Evolutionary conservation across 2,329 filamentous ascomycete genomes (phyloP), one percentile per base, ranked within the genome.

Genomic region (Achaetomium macrosporum): DNA sequence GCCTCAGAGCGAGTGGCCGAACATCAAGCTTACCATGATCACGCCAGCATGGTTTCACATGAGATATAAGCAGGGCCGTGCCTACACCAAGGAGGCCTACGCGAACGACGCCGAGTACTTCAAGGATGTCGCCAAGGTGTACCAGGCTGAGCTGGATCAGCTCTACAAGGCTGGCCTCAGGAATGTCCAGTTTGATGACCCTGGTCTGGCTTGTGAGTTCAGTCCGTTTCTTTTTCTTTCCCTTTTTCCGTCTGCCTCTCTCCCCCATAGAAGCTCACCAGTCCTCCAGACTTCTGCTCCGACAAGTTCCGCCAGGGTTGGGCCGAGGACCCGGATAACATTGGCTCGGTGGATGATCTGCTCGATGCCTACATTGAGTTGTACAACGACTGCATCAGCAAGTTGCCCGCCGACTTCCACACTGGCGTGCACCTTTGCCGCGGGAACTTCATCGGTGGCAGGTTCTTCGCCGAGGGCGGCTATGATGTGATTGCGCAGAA

Each of bases 401-500:
- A 79, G 61, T 71, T 81, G 0, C 85, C 86, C 0, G 66, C 74
- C 2, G 86, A 90, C 64, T 80, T 90, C 75, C 86, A 90, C 68
- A 77, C 88, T 2, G 87, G 87, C 42, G 83, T 91, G 15, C 88
- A 91, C 65, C 74, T 90, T 47, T 90, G 87, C 76, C 78, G 78
- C 9, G 78, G 78, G 45, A 87, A 86, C 71, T 86, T 85, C 67
- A 81, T 84, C 57, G 79, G 80, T 50, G 80, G 79, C 17, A 76
- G 82, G 29, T 80, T 85, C 69, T 86, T 87, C 62, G 79, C 81
- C 48, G 81, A 84, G 63, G 83, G 83, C 25, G 78, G 78, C 19
- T 86, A 86, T 67, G 83, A 87, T 65, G 73, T 79, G 55, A 85
- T 87, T 53, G 83, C 83, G 19, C 75, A 79, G 65, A 84, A 82